These are phyloP conservation scores for Penicillium antarcticum DNA, from an alignment of 495 filamentous ascomycete genomes.

Conservation along the genomic window DNA sequence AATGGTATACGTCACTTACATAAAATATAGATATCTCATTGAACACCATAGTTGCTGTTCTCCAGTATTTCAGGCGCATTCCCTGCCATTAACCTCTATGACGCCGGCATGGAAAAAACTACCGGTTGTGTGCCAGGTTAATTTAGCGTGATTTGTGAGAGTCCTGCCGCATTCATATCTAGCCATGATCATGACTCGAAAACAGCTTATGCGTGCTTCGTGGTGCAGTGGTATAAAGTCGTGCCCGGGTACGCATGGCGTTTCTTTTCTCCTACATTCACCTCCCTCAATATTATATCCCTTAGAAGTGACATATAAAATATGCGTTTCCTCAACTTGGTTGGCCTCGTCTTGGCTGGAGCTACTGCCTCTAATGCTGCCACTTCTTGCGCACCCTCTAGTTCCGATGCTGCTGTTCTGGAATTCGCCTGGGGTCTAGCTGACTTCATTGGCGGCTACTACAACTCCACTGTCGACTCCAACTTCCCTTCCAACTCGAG, in stretches of 20 bases:
- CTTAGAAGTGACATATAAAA: background rate
- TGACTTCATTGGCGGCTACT: constrained; percentile 24
- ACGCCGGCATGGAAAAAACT: background rate
- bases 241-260: background rate
- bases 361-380: background rate
- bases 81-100: background rate
- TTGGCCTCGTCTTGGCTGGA: constrained; percentile 1
- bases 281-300: background rate
- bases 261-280: background rate
- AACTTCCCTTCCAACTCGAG: constrained; percentile 17
- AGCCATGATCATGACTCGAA: background rate
- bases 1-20: constrained; percentile 2
- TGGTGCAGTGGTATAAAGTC: no score
- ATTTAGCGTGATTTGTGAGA: background rate
- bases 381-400: constrained; percentile 17
- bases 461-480: constrained; percentile 20
- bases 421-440: constrained; percentile 26
- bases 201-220: background rate
- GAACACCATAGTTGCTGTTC: no score
- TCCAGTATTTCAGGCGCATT: background rate
- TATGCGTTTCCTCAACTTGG: background rate
- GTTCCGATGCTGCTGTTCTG: constrained; percentile 20
- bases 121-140: background rate
- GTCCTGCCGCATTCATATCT: background rate
- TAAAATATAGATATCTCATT: background rate